Evolutionary conservation across 2,329 filamentous ascomycete genomes (phyloP), one percentile per base, ranked within the genome.

Genomic region (Dryadomyces quercivorus): DNA sequence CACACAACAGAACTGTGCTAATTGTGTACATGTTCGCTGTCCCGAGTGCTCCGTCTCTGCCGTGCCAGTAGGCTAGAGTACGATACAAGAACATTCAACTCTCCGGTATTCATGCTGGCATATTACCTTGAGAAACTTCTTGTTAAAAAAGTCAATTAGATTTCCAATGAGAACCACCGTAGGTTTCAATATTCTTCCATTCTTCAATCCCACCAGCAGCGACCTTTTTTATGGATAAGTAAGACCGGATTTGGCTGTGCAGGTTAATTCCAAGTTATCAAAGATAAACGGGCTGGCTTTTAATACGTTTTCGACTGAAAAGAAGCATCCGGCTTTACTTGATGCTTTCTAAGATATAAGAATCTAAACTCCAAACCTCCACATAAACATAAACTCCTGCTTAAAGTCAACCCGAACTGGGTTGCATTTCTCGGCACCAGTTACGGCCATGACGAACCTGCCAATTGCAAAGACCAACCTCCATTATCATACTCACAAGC

Each of bases 381-480:
- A 2, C 21, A 31, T 31, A 18, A 52, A 50, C 40, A 46, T 4
- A 31, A 31, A 31, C 26, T 31, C 26, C 26, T 8, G 26, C 26
- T 8, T 5, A 31, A 16, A 38, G 1, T 46, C 1, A 42, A 2
- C 38, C n/a, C 26, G 15, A 70, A 20, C 69, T 64, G 16, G 67
- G 67, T 59, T 73, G 66, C 55, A 81, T 80, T 60, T 75, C 72
- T 57, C 73, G 78, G 64, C 87, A 92, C 75, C 80, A 91, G 57
- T 87, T 80, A 60, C 88, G 76, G 3, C 92, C 92, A 61, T 85
- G 84, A n/a, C 69, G 69, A 22, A 94, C 86, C 69, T 97, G 91
- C 78, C 86, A 95, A 50, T 77, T 75, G 67, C 93, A 98, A 22
- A 97, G 70, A 66, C 80, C 78, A 1, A 86, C 82, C 59, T 97